phyloP scores from a whole-genome alignment of 371 early-diverging fungal species.

The Rhizopus sp. region DNA sequence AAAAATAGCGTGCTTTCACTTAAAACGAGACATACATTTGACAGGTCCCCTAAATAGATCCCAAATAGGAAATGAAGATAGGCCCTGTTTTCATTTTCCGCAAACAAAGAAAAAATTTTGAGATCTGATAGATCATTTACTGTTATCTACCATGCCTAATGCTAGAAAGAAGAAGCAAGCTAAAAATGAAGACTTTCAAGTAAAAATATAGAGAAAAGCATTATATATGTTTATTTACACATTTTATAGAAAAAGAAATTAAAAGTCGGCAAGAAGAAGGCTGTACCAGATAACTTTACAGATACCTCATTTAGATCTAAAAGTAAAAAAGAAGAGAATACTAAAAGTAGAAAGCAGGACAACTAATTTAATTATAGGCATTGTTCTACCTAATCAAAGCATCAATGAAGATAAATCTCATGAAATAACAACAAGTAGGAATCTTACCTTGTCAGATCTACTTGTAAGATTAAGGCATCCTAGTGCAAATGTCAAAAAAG shows the following conservation, averaged over 20 bases:
- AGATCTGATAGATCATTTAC: not conserved
- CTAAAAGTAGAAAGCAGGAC: too few species aligned
- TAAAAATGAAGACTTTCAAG: slow-evolving; percentile 84
- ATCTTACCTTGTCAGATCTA: slow-evolving; percentile 73
- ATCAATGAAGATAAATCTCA: slow-evolving; percentile 74
- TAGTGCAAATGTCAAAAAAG: slow-evolving; percentile 74
- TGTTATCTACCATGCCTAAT: slow-evolving; percentile 59
- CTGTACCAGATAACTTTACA: slow-evolving; percentile 75
- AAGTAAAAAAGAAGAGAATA: slow-evolving; percentile 42
- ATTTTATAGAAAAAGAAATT: slow-evolving; percentile 80
- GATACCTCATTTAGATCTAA: slow-evolving; percentile 86
- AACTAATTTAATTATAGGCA: slow-evolving; percentile 47
- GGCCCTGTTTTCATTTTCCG: too few species aligned
- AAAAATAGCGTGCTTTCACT: not conserved
- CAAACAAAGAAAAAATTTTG: too few species aligned
- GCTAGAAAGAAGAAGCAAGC: slow-evolving; percentile 72
- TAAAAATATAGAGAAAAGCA: slow-evolving; percentile 11
- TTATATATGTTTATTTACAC: not conserved
- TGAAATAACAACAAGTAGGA: slow-evolving; percentile 70
- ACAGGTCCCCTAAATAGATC: too few species aligned
- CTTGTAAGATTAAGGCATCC: slow-evolving; percentile 78
- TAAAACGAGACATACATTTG: not conserved
- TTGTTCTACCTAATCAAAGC: slow-evolving; percentile 76
- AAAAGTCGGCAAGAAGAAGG: slow-evolving; percentile 89
- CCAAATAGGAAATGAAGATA: too few species aligned